A percentile compares a stretch with the other conserved stretches of the same genome.
These are phyloP conservation scores for Blastomyces emzantsi DNA, from an alignment of 2,329 filamentous ascomycete genomes.

Conservation along the genomic window DNA sequence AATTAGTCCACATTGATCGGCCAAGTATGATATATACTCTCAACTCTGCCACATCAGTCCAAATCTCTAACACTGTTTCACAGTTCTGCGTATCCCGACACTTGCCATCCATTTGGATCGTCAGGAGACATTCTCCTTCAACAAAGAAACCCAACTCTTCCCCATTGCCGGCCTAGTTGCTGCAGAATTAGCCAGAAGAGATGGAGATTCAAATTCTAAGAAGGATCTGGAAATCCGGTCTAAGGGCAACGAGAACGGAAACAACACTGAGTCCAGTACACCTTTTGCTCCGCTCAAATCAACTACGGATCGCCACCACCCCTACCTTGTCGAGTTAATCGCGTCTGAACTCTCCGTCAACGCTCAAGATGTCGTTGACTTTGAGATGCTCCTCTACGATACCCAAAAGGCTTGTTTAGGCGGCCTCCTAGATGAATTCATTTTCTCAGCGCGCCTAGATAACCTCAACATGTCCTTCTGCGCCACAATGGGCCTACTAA, in stretches of 20 bases:
- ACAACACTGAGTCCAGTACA: slow-evolving; percentile 14
- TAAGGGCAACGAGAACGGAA: slow-evolving; percentile 32
- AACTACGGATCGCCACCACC: slow-evolving; percentile 76
- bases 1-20: slow-evolving; percentile 80
- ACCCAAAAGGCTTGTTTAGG: slow-evolving; percentile 85
- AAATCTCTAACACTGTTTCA: background rate
- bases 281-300: slow-evolving; percentile 66
- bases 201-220: slow-evolving; percentile 32
- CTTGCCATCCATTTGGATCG: slow-evolving; percentile 91
- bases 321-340: slow-evolving; percentile 75
- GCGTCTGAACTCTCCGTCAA: slow-evolving; percentile 66
- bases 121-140: slow-evolving; percentile 77
- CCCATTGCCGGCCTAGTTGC: slow-evolving; percentile 83
- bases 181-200: slow-evolving; percentile 75
- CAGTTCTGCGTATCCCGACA: slow-evolving; percentile 78
- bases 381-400: slow-evolving; percentile 95
- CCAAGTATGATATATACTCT: slow-evolving; percentile 45
- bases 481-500: slow-evolving; percentile 73
- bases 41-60: background rate
- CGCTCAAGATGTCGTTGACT: slow-evolving; percentile 70
- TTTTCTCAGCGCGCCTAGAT: slow-evolving; percentile 92
- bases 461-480: slow-evolving; percentile 97
- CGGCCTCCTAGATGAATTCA: slow-evolving; percentile 84
- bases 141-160: slow-evolving; percentile 94
- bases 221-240: slow-evolving; percentile 24